Base-by-base conservation (phyloP, 75 land plant species). In the Sequoiadendron giganteum region DNA sequence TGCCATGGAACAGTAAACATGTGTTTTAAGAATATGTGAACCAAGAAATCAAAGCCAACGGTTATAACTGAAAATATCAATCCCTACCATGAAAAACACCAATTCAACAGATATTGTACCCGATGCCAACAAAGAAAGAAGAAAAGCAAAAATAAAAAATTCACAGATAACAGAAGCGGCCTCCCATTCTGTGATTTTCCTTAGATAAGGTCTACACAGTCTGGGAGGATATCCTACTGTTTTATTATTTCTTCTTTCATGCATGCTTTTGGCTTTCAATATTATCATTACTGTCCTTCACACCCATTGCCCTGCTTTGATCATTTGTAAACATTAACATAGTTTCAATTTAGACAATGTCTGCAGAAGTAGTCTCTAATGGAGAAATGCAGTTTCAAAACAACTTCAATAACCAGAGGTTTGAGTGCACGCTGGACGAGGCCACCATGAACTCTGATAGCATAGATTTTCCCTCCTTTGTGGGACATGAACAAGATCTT, bases 141-240 rank as follows among this genome's bases (percentile, higher is more conserved):
- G 76, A 73, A 32, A 43, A 4, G 40, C 6, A 42, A 39, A 19
- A 5, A 40, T 21, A 42, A 39, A 4, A 15, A 10, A 77, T 3
- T 10, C 10, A 40, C 1, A 18, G n/a, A 79, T 3, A 39, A 7
- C 42, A 6, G 45, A 4, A 79, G 83, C 2, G 43, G 19, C 43
- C 43, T 79, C 83, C 83, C 83, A 79, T 42, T 78, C 43, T 79
- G 45, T 79, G 47, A 79, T 79, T 79, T 79, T 79, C 83, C 83
- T 79, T 42, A 39, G 18, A 45, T 15, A 79, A 79, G 48, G 48
- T 79, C 83, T 79, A 79, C 83, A 16, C 45, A 79, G 43, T 15
- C 19, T 79, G 47, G 83, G 83, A 79, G 83, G 83, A 21, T 79
- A n/a, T 79, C 47, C 76, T 32, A 2, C 68, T 2, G 28, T 76